Evolutionary conservation across 2,329 filamentous ascomycete species (phyloP).

Genomic region (Chlorencoelia australis): DNA sequence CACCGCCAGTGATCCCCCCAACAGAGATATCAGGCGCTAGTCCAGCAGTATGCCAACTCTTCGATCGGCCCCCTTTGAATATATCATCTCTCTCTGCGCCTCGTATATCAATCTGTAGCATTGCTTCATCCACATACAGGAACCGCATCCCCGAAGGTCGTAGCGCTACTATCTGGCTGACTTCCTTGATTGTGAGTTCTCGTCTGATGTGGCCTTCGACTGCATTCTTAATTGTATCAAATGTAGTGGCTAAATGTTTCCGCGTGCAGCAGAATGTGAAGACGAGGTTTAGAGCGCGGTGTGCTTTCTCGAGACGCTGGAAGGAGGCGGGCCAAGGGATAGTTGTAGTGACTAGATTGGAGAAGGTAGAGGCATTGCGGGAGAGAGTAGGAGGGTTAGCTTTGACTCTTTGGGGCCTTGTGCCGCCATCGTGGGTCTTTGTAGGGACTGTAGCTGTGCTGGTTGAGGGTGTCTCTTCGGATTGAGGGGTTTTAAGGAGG

Average conservation of each 20-base stretch:
- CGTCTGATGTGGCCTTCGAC: conserved; percentile 76
- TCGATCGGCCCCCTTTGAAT: conserved; percentile 46
- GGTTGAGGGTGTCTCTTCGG: no score
- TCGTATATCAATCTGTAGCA: conserved; percentile 70
- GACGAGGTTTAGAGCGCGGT: conserved; percentile 81
- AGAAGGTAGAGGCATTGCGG: conserved; percentile 18
- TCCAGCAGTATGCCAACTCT: conserved; percentile 39
- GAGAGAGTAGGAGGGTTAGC: conserved; percentile 15
- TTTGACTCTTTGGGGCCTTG: conserved; percentile 37
- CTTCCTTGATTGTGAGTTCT: conserved; percentile 62
- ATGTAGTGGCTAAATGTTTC: conserved; percentile 85
- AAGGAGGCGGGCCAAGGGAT: conserved; percentile 64
- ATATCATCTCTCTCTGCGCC: conserved; percentile 56
- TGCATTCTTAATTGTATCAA: conserved; percentile 74
- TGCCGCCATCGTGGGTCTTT: conserved; percentile 44
- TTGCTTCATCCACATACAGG: conserved; percentile 74
- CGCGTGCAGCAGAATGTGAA: conserved; percentile 92
- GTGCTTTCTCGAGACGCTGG: conserved; percentile 60
- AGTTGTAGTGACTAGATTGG: conserved; percentile 16
- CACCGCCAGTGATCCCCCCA: conserved; percentile 42
- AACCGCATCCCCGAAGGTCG: conserved; percentile 74
- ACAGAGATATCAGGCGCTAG: conserved; percentile 46
- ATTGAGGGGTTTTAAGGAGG: no score
- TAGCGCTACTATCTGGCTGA: conserved; percentile 70
- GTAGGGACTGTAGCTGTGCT: conserved; percentile 39